phyloP scores from a whole-genome alignment of 768 basidiomycete species.

The Pholiota conissans region DNA sequence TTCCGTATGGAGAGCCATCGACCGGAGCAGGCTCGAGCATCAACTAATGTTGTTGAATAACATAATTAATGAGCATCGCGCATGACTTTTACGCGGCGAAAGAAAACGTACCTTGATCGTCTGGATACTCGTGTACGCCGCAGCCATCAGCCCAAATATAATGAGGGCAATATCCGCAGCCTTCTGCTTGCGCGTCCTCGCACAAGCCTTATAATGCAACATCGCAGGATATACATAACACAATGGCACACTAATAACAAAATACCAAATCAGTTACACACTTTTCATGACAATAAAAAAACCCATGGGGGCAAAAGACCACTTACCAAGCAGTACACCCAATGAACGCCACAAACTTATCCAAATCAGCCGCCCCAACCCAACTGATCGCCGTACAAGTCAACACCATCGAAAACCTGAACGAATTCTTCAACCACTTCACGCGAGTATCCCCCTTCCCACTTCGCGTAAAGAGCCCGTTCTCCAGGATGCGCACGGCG shows the following conservation, averaged over 20 bases:
- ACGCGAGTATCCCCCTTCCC: slow-evolving; percentile 80
- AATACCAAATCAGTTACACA: neutral
- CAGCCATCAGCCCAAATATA: slow-evolving; percentile 70
- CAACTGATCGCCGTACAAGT: slow-evolving; percentile 82
- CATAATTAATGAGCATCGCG: neutral
- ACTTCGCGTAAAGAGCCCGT: slow-evolving; percentile 85
- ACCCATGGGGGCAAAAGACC: neutral
- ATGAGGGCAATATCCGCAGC: slow-evolving; percentile 70
- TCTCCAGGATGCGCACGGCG: slow-evolving; percentile 95
- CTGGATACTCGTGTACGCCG: slow-evolving; percentile 78
- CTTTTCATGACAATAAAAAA: too few species aligned
- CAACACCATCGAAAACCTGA: slow-evolving; percentile 74
- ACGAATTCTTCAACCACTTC: slow-evolving; percentile 97
- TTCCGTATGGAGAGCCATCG: slow-evolving; percentile 36
- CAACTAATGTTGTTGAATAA: slow-evolving; percentile 38
- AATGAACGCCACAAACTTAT: slow-evolving; percentile 93
- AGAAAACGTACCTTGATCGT: slow-evolving; percentile 62
- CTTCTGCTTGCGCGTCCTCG: slow-evolving; percentile 68
- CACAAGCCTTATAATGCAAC: slow-evolving; percentile 88
- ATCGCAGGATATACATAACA: slow-evolving; percentile 94
- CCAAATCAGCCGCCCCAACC: slow-evolving; percentile 83
- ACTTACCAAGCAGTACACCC: slow-evolving; percentile 92
- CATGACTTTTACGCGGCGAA: neutral
- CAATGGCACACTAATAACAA: slow-evolving; percentile 70
- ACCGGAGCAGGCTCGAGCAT: slow-evolving; percentile 52